A percentile compares a stretch with the other conserved stretches of the same genome.
phyloP scores from a whole-genome alignment of 2,329 filamentous ascomycete species.

The Cladosporium colombiae region DNA sequence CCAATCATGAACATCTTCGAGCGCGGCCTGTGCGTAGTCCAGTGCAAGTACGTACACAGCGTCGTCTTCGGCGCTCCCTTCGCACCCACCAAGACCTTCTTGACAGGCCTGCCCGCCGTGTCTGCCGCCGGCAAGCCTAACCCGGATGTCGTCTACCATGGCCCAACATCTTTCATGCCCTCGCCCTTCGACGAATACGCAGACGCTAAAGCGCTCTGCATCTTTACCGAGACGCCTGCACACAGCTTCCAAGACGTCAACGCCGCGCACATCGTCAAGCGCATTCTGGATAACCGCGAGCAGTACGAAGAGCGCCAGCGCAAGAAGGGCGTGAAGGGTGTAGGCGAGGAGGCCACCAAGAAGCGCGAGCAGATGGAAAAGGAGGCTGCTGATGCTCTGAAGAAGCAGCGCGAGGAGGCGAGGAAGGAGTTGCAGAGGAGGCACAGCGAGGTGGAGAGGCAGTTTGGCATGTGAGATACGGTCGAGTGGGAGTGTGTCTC shows the following conservation, averaged over 20 bases:
- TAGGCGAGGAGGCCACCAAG: slow-evolving; percentile 62
- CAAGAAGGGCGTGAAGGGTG: slow-evolving; percentile 83
- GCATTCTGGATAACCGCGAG: slow-evolving; percentile 83
- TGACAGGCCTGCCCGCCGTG: slow-evolving; percentile 68
- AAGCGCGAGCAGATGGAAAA: slow-evolving; percentile 31
- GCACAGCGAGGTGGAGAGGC: slow-evolving; percentile 42
- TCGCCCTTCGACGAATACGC: slow-evolving; percentile 59
- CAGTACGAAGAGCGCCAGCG: slow-evolving; percentile 90
- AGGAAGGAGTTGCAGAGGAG: slow-evolving; percentile 28
- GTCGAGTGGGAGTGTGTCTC: background rate
- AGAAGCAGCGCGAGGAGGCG: slow-evolving; percentile 16
- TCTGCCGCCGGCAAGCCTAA: slow-evolving; percentile 47
- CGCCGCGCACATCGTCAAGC: slow-evolving; percentile 84
- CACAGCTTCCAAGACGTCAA: slow-evolving; percentile 88
- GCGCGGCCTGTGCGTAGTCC: slow-evolving; percentile 88
- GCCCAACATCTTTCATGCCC: slow-evolving; percentile 89
- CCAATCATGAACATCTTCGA: slow-evolving; percentile 99
- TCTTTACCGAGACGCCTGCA: slow-evolving; percentile 75
- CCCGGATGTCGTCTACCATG: slow-evolving; percentile 86
- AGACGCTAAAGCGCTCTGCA: slow-evolving; percentile 76
- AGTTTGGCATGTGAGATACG: slow-evolving; percentile 33
- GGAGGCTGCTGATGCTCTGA: slow-evolving; percentile 23
- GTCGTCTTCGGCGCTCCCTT: slow-evolving; percentile 91
- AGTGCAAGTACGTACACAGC: slow-evolving; percentile 90
- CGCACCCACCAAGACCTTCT: slow-evolving; percentile 75